These are phyloP conservation scores for Claviceps digitariae DNA, from an alignment of 2,329 filamentous ascomycete species.

Conservation along the genomic window DNA sequence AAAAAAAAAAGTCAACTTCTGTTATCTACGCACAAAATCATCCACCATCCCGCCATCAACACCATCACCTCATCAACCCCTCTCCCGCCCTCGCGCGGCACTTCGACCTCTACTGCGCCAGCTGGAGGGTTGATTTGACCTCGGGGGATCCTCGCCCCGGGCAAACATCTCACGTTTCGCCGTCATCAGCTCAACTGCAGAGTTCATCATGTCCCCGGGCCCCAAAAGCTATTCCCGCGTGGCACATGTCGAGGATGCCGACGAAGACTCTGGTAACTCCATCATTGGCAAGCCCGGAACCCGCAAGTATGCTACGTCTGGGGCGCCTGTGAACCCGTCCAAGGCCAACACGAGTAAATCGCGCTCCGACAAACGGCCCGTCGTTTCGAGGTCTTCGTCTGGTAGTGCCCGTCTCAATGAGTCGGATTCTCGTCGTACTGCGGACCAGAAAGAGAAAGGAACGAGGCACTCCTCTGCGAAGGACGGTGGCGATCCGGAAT, in stretches of 20 bases:
- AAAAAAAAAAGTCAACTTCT: slow-evolving; percentile 1
- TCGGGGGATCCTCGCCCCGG: background rate
- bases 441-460: slow-evolving; percentile 15
- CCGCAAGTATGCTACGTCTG: slow-evolving; percentile 33
- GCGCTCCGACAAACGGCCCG: slow-evolving; percentile 24
- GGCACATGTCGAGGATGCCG: slow-evolving; percentile 35
- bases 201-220: slow-evolving; percentile 27
- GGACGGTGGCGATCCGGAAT: slow-evolving; percentile 10
- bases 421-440: slow-evolving; percentile 29
- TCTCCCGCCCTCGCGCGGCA: slow-evolving; percentile 1
- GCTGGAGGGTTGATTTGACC: slow-evolving; percentile 2
- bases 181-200: background rate
- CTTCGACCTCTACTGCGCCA: background rate
- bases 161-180: background rate
- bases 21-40: too few species aligned
- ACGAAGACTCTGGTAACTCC: slow-evolving; percentile 33
- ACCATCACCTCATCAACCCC: too few species aligned
- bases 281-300: slow-evolving; percentile 25
- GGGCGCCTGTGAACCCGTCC: slow-evolving; percentile 25
- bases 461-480: slow-evolving; percentile 8
- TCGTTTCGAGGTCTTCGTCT: slow-evolving; percentile 24
- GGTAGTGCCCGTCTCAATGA: slow-evolving; percentile 24
- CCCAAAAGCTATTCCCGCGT: slow-evolving; percentile 19
- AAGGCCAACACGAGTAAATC: slow-evolving; percentile 40
- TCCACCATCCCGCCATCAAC: background rate